Evolutionary conservation across 2,329 filamentous ascomycete species (phyloP).

Genomic region (Phaeosphaeria sp.): DNA sequence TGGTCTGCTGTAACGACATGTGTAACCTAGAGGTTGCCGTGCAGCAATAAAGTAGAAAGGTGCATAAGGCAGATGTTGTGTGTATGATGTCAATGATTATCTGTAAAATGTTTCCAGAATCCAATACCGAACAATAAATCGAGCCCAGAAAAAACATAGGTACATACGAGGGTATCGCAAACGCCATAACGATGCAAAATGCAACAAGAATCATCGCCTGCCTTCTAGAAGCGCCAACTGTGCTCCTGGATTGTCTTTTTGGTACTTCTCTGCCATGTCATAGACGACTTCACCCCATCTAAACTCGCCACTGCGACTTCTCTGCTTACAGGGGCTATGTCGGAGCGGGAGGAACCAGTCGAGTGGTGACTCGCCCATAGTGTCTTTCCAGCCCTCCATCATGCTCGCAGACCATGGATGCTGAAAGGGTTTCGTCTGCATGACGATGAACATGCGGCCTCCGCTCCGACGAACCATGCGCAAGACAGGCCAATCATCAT

Average conservation of each 20-base stretch:
- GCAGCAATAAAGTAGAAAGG: not conserved
- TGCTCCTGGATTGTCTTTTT: slow-evolving; percentile 28
- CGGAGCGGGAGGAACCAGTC: slow-evolving; percentile 85
- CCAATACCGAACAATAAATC: not conserved
- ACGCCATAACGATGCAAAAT: slow-evolving; percentile 21
- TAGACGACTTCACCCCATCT: slow-evolving; percentile 67
- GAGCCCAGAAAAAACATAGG: not conserved
- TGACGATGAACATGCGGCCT: slow-evolving; percentile 75
- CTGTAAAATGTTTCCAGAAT: not conserved
- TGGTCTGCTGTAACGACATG: not conserved
- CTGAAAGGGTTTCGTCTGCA: slow-evolving; percentile 74
- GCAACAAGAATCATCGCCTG: slow-evolving; percentile 2
- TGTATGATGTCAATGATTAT: not conserved
- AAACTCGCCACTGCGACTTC: slow-evolving; percentile 70
- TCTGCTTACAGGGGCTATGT: slow-evolving; percentile 77
- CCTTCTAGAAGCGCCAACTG: slow-evolving; percentile 25
- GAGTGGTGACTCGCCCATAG: slow-evolving; percentile 74
- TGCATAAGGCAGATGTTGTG: not conserved
- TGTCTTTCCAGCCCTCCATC: slow-evolving; percentile 73
- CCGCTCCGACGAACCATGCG: slow-evolving; percentile 21
- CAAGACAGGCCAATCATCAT: slow-evolving; percentile 31
- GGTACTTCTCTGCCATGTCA: slow-evolving; percentile 36
- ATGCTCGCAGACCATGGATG: slow-evolving; percentile 85
- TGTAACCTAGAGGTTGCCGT: not conserved
- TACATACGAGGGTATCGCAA: slow-evolving; percentile 29